Base-by-base conservation (phyloP, 257 asterid genomes). In the Gentiana dahurica region DNA sequence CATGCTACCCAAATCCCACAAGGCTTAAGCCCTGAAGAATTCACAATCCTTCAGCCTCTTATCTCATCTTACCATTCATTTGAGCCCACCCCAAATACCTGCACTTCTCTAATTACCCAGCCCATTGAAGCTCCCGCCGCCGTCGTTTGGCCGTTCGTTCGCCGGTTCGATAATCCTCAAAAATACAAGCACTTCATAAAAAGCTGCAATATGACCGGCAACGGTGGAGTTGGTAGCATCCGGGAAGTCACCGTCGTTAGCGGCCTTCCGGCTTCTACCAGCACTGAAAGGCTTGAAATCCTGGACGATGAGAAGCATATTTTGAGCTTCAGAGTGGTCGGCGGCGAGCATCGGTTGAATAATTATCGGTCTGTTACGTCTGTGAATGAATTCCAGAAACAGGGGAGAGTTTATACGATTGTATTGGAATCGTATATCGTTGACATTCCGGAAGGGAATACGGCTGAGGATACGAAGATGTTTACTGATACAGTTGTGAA, bases 141-240 rank as follows among this genome's bases (percentile, higher is more conserved):
- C 13, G 74, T 70, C 13, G 94, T 90, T 5, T 90, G 98, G 98
- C 88, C 87, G 0, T 61, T 90, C 39, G 89, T 90, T 2, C 81
- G 96, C 37, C 64, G 87, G 3, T 90, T 90, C 75, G 98, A 82
- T 72, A 79, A 79, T 63, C 98, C 96, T 0, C 91, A 87, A 41
- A 79, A 77, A 33, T 90, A 90, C 89, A 90, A 90, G 57, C 96
- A 87, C 81, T 90, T 90, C 77, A 79, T 90, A 80, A 90, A 90
- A 78, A 77, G 91, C 69, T 87, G 96, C 71, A 54, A 48, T 0
- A 74, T 90, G 68, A 62, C 49, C 61, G 96, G 94, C 12, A 89
- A 85, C 61, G 98, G 95, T 50, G 80, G 94, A 39, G 87, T 87
- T 4, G 96, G 98, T 0, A 82, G 87, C 80, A 68, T 90, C 6